phyloP scores from a whole-genome alignment of 1,284 basidiomycete genomes.

The Ustilago esculenta region DNA sequence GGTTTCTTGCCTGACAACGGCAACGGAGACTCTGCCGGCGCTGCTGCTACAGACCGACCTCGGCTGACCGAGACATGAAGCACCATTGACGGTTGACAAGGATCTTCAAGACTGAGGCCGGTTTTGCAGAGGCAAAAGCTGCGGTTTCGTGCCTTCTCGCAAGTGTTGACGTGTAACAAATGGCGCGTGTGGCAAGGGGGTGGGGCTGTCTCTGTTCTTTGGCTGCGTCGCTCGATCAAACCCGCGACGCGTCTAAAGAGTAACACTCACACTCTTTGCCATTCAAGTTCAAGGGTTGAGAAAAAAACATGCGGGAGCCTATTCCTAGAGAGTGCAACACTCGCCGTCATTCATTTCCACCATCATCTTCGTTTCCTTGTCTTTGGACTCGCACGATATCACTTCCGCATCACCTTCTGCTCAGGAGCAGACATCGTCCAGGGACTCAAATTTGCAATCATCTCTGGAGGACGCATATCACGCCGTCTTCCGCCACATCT shows the following conservation, averaged over 20 bases:
- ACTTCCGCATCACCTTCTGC: background rate
- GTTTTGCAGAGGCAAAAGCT: too few relatives aligned
- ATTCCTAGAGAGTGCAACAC: too few relatives aligned
- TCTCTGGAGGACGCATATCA: background rate
- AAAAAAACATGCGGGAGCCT: slow-evolving; percentile 16
- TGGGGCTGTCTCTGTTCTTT: background rate
- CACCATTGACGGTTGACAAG: too few relatives aligned
- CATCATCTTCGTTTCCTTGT: slow-evolving; percentile 1
- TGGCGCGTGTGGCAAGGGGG: slow-evolving; percentile 20
- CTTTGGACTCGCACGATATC: too few relatives aligned
- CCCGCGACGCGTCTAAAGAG: slow-evolving; percentile 43
- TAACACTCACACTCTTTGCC: slow-evolving; percentile 1
- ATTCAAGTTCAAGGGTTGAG: background rate
- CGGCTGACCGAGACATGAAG: too few relatives aligned
- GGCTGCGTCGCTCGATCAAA: background rate
- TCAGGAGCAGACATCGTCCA: background rate
- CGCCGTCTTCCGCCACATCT: background rate
- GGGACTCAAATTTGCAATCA: too few relatives aligned
- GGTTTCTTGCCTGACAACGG: too few relatives aligned
- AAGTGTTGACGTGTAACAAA: background rate
- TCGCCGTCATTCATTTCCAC: background rate
- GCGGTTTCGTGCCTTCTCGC: too few relatives aligned
- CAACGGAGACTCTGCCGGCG: too few relatives aligned
- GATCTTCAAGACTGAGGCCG: too few relatives aligned
- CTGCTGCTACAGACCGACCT: too few relatives aligned